Evolutionary conservation across 1,139 yeast genomes (phyloP).

Genomic region (Geotrichum siamense): DNA sequence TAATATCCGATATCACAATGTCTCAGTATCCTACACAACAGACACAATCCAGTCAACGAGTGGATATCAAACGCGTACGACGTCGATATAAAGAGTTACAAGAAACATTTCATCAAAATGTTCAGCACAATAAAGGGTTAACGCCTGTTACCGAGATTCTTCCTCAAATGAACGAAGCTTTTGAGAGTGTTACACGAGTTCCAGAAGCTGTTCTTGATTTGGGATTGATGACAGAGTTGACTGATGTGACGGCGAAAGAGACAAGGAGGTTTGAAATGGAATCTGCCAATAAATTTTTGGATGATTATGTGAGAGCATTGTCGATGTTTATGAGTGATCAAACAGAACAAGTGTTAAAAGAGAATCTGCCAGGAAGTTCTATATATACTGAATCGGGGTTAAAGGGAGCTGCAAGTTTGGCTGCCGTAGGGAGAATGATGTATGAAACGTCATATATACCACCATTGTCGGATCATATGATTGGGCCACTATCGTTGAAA

Average conservation of each 20-base stretch:
- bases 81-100: slow-evolving; percentile 12
- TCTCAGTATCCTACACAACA: no score
- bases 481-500: slow-evolving; percentile 68
- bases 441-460: slow-evolving; percentile 44
- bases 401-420: slow-evolving; percentile 5
- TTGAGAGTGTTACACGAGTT: slow-evolving; percentile 18
- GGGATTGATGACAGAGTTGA: slow-evolving; percentile 15
- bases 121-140: slow-evolving; percentile 11
- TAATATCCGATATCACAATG: no score
- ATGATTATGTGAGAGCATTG: slow-evolving; percentile 42
- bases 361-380: background rate
- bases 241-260: slow-evolving; percentile 18
- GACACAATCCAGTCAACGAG: background rate
- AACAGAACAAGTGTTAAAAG: background rate
- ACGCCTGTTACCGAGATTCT: slow-evolving; percentile 7
- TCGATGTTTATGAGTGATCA: slow-evolving; percentile 37
- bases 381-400: background rate
- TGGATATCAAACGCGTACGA: slow-evolving; percentile 6
- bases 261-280: slow-evolving; percentile 19
- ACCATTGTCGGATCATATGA: slow-evolving; percentile 50
- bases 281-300: slow-evolving; percentile 35
- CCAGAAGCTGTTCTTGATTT: slow-evolving; percentile 22
- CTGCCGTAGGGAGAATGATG: slow-evolving; percentile 49
- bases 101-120: slow-evolving; percentile 10
- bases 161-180: slow-evolving; percentile 17